Base-by-base conservation (phyloP, 1,139 yeast species). In the Scheffersomyces titani region DNA sequence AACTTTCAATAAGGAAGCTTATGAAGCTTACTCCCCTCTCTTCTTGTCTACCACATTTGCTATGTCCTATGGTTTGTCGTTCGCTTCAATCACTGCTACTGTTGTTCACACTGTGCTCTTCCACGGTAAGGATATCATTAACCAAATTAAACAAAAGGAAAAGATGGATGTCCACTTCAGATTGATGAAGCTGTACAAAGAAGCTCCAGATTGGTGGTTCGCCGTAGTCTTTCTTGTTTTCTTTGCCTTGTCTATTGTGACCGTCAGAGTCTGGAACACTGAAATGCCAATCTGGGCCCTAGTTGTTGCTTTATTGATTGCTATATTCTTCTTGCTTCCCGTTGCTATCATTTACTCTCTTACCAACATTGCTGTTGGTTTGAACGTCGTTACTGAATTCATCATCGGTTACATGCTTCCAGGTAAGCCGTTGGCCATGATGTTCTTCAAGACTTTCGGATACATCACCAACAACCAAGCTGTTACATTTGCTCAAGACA, bases 131-230 rank as follows among this genome's bases (percentile, higher is more conserved):
- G 86, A 83, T 57, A 80, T 88, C 56, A 61, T 76, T 58, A 69
- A 73, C 20, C 84, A 79, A 68, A 62, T 85, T 65, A 75, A 72
- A 61, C 70, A 74, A 63, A 75, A 76, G 51, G 77, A 77, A 55
- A 76, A 74, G 65, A 83, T 82, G 48, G 91, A 88, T 70, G 84
- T 88, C 24, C 92, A 87, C 68, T 80, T 79, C 75, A 79, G 87
- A 63, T 78, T 86, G 58, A 87, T 87, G 89, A 75, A 73, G 58
- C 71, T 73, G 49, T 88, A 87, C 70, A 80, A 75, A 54, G 86
- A 83, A 62, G 85, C 82, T 40, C 92, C 92, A 44, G 86, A 81
- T 59, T 86, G 90, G 90, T 85, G 90, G 89, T 88, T 76, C 65
- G 66, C 65, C 0, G 64, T 80, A 45, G 76, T 84, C 5, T 82